Base-by-base conservation (phyloP, 2,329 filamentous ascomycete genomes). In the Diplodia corticola region DNA sequence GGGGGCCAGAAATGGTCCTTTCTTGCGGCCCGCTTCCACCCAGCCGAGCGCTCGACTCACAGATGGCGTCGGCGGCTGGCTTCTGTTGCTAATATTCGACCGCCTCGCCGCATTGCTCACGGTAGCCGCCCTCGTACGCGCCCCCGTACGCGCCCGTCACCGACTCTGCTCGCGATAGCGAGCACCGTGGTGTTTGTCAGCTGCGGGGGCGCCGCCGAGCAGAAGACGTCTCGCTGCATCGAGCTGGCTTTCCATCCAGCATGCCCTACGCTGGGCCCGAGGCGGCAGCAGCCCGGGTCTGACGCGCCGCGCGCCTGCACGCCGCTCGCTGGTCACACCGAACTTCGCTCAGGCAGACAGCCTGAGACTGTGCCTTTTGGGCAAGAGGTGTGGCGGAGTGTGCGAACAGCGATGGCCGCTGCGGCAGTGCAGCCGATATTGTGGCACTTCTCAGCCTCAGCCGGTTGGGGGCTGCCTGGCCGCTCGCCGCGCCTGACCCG, bases 381-480 rank as follows among this genome's bases (percentile, higher is more conserved):
- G 40, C 40, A 61, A 35, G 28, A 50, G 26, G 40, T 50, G 59
- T 63, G 59, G 59, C 59, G 59, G 59, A 63, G 59, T 37, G n/a
- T 28, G 48, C 59, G 44, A 22, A 10, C 51, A 26, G 5, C 7
- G 28, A 54, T 54, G 51, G 24, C 22, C 37, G 51, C n/a, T 54
- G 37, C 55, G 55, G 55, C 55, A 60, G 55, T 60, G 55, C 55
- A 26, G 26, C 37, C 20, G 24, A 44, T 28, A 60, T 60, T 60
- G 55, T 63, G 44, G 59, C 46, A 63, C 44, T 49, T 48, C 59
- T 63, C 59, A 63, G 59, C 59, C 59, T 51, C 46, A 35, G 26
- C 28, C 10, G 22, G 44, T 63, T 49, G 46, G 59, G 59, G 46
- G 44, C 59, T 63, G 59, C 48, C 59, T 40, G 44, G 59, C 59